Evolutionary conservation across 2,329 filamentous ascomycete genomes (phyloP), one percentile per base, ranked within the genome.

Genomic region (Allantophomopsis lycopodina): DNA sequence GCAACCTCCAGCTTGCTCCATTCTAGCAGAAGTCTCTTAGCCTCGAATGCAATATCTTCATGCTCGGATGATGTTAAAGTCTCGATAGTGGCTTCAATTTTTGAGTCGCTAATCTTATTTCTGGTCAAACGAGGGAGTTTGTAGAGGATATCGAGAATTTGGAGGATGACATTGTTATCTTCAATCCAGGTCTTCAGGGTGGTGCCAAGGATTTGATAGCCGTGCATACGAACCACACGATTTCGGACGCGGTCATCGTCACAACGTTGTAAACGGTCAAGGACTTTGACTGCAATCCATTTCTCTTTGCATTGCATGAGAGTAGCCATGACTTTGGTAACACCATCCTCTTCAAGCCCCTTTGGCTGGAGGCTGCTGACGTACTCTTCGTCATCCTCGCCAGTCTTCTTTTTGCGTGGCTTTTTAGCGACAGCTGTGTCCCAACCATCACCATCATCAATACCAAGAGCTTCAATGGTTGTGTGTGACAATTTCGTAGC

Each of bases 221-320:
- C 91, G 64, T 96, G 91, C 81, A 96, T 93, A 52, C 85, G 84
- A 55, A 95, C 83, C 32, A 96, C 87, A 39, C 82, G 78, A 59
- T 91, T 84, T 44, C 84, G 77, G 41, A 95, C 85, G 46, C 78
- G 78, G 54, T 94, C 86, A 50, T 95, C 87, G 37, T 89, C 75
- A 55, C 83, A 88, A 32, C 75, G 73, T 60, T 94, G 85, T 45
- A 98, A 87, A 39, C 91, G 88, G 49, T 79, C 74, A 43, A 98
- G 73, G 41, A 98, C 68, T 62, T 96, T 96, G 61, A 95, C 87
- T 2, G 85, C 87, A 59, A 98, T 95, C 91, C 91, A 98, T 61
- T 95, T 95, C 68, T 98, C 91, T 61, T 94, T 94, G 69, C 86
- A 94, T 59, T 95, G 89, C 77, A 94, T 88, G 43, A 98, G 75